These are phyloP conservation scores for Fusarium abutilonis DNA, from an alignment of 2,329 filamentous ascomycete species.

Conservation along the genomic window DNA sequence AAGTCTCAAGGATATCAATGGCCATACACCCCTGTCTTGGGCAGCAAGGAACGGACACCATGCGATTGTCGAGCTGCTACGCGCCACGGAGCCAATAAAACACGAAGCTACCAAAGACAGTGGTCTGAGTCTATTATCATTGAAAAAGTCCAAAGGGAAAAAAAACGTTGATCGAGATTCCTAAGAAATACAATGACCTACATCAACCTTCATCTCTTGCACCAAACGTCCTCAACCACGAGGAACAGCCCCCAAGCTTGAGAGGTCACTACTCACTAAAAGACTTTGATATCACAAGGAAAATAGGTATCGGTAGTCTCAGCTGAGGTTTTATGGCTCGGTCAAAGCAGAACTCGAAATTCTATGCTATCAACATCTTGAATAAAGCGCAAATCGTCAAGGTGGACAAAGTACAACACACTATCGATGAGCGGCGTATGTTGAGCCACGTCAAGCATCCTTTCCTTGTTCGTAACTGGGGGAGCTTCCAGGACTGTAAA, in stretches of 20 bases:
- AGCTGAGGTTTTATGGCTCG: constrained; percentile 95
- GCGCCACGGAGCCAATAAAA: background rate
- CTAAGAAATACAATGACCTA: background rate
- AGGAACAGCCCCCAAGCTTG: constrained; percentile 47
- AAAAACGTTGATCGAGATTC: background rate
- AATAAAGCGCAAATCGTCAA: constrained; percentile 99
- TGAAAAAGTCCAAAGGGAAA: background rate
- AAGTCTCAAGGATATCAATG: background rate
- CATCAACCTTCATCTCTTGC: no score
- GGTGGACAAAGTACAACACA: constrained; percentile 99
- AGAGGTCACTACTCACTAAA: constrained; percentile 96
- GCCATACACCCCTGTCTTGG: background rate
- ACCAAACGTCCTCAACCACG: background rate
- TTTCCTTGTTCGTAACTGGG: constrained; percentile 97
- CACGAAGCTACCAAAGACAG: background rate
- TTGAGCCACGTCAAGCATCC: constrained; percentile 95
- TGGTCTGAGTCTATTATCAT: background rate
- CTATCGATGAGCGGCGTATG: constrained; percentile 96
- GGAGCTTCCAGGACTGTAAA: constrained; percentile 93
- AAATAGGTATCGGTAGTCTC: constrained; percentile 94
- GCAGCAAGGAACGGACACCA: background rate
- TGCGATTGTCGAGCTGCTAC: background rate
- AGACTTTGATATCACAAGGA: constrained; percentile 85
- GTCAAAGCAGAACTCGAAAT: constrained; percentile 96
- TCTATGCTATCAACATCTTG: constrained; percentile 97